These are phyloP conservation scores for Physaria fendleri DNA, from an alignment of 345 rosid genomes.

Conservation along the genomic window DNA sequence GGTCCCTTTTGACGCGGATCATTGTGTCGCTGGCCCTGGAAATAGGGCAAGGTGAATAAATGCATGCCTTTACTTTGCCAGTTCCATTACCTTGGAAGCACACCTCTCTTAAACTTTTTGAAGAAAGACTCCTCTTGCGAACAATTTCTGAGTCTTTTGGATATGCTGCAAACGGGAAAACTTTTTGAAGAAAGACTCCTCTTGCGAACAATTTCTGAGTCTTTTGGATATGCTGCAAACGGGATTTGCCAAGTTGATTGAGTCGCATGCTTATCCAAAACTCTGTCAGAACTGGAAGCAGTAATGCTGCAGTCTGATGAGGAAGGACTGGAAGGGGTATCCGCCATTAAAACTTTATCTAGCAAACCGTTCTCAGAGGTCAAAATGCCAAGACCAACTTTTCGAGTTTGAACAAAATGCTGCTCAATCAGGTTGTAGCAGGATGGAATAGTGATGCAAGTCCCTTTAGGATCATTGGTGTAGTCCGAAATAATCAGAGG, in stretches of 20 bases:
- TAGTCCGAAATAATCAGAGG: conserved; percentile 61
- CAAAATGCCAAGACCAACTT: conserved; percentile 63
- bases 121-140: conserved; percentile 28
- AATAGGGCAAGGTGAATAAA: conserved; percentile 57
- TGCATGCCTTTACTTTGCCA: conserved; percentile 62
- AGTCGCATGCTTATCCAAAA: conserved; percentile 30
- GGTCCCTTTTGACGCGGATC: conserved; percentile 50
- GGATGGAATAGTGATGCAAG: conserved; percentile 52
- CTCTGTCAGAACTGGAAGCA: conserved; percentile 27
- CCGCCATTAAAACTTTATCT: conserved; percentile 29
- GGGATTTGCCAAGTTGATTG: conserved; percentile 36
- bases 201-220: conserved; percentile 27
- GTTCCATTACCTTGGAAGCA: conserved; percentile 32
- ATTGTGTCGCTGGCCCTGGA: conserved; percentile 44
- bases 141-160: conserved; percentile 27
- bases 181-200: conserved; percentile 30
- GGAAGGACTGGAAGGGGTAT: conserved; percentile 31
- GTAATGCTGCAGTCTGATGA: conserved; percentile 34
- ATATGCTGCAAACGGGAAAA: conserved; percentile 28
- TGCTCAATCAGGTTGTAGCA: conserved; percentile 60
- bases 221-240: conserved; percentile 27
- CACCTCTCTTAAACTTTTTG: conserved; percentile 37
- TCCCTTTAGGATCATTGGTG: conserved; percentile 43
- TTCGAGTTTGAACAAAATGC: conserved; percentile 39
- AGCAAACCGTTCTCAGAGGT: conserved; percentile 39